These are phyloP conservation scores for Pythium diclinum DNA, from an alignment of 352 stramenopile species.

Conservation along the genomic window DNA sequence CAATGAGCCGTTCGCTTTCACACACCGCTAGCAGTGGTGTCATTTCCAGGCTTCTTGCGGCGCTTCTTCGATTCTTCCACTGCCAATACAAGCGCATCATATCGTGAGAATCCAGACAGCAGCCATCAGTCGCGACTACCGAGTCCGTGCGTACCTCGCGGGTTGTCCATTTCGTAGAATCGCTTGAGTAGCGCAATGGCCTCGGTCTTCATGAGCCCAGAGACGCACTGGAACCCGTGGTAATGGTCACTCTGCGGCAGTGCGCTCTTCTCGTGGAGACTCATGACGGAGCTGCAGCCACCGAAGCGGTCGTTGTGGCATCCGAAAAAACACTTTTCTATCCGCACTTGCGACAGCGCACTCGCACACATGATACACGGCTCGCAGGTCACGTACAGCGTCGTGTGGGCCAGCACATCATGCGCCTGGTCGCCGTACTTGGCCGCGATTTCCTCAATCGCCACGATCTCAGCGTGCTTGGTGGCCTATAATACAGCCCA, in stretches of 20 bases:
- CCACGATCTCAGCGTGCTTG: slow-evolving; percentile 90
- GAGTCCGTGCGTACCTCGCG: slow-evolving; percentile 43
- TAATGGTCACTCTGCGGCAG: slow-evolving; percentile 48
- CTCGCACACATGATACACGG: slow-evolving; percentile 94
- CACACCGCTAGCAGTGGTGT: not conserved
- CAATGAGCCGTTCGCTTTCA: not conserved
- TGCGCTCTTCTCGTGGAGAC: slow-evolving; percentile 59
- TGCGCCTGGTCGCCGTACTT: slow-evolving; percentile 37
- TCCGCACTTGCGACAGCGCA: slow-evolving; percentile 75
- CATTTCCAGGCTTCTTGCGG: slow-evolving; percentile 43
- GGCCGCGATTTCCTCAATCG: slow-evolving; percentile 77
- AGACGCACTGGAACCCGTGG: slow-evolving; percentile 55
- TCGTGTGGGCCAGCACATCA: slow-evolving; percentile 52
- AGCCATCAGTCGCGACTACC: not conserved
- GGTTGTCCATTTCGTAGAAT: slow-evolving; percentile 91
- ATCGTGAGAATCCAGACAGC: not conserved
- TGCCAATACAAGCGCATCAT: slow-evolving; percentile 11
- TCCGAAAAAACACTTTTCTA: slow-evolving; percentile 85
- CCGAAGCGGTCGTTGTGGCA: slow-evolving; percentile 93
- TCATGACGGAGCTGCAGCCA: slow-evolving; percentile 89
- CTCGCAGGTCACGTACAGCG: slow-evolving; percentile 90
- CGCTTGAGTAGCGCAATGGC: slow-evolving; percentile 78
- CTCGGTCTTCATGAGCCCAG: slow-evolving; percentile 81
- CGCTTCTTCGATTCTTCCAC: slow-evolving; percentile 82
- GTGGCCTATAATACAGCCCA: slow-evolving; percentile 50